Conservation (phyloP, 176 grass and related monocot genomes). For the Avena atlantica region DNA sequence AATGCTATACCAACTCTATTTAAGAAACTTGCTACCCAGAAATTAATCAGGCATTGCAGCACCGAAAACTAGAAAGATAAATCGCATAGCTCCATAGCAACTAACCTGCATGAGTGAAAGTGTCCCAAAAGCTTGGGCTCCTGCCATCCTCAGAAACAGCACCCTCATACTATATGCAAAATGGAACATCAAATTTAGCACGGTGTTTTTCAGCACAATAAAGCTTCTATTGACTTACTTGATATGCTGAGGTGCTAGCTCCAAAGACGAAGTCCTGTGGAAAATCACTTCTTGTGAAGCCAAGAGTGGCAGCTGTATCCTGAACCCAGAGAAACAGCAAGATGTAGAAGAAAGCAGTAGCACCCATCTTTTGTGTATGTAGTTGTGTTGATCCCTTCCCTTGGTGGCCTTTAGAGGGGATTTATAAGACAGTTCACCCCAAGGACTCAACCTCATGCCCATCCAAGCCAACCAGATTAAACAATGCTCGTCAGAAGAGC, state of each 20-base stretch:
- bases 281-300: constrained; percentile 31
- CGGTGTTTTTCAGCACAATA: neutral
- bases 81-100: neutral
- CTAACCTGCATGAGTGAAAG: constrained; percentile 23
- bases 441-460: too few species aligned
- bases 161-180: constrained; percentile 24
- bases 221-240: constrained; percentile 15
- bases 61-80: neutral
- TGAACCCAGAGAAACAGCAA: neutral
- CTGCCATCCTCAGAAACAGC: constrained; percentile 40
- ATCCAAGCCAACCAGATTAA: too few species aligned
- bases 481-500: neutral
- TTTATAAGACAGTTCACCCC: too few species aligned
- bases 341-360: neutral
- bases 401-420: too few species aligned
- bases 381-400: too few species aligned
- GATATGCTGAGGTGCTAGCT: constrained; percentile 40
- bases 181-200: neutral
- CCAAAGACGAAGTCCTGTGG: constrained; percentile 47
- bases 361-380: neutral
- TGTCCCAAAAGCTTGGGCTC: constrained; percentile 43
- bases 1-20: neutral
- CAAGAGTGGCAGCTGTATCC: neutral
- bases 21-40: neutral
- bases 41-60: neutral